Evolutionary conservation across 371 early-diverging fungal genomes (phyloP).

Genomic region (Apophysomyces sp.): DNA sequence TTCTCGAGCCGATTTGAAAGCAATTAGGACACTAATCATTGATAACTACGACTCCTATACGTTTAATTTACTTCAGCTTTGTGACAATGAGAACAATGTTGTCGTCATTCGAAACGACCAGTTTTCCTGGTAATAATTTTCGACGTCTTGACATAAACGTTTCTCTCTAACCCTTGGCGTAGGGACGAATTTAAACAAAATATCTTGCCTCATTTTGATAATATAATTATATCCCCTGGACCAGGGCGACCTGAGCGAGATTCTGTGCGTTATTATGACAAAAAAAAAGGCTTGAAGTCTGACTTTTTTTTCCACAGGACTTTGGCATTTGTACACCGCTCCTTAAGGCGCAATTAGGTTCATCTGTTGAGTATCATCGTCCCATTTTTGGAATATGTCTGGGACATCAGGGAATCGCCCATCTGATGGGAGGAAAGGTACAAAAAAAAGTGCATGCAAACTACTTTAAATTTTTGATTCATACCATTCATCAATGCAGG

Average conservation of each 20-base stretch:
- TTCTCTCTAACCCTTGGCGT: not conserved
- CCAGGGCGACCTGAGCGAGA: conserved; percentile 77
- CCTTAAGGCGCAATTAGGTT: conserved; percentile 51
- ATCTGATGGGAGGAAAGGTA: conserved; percentile 79
- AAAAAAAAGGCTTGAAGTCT: not conserved
- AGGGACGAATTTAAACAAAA: conserved; percentile 56
- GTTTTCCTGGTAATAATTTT: conserved; percentile 65
- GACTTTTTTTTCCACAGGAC: conserved; percentile 55
- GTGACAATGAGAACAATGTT: conserved; percentile 44
- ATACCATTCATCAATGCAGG: conserved; percentile 29
- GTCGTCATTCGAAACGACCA: conserved; percentile 93
- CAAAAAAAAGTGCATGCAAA: conserved; percentile 7
- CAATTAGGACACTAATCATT: conserved; percentile 65
- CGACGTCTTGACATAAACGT: not conserved
- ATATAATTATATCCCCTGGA: conserved; percentile 91
- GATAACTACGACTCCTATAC: conserved; percentile 98
- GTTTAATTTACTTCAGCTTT: conserved; percentile 85
- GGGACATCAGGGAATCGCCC: conserved; percentile 94
- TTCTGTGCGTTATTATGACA: conserved; percentile 13
- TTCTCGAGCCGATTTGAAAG: not conserved
- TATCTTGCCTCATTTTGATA: conserved; percentile 85
- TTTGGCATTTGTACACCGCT: conserved; percentile 81
- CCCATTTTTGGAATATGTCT: conserved; percentile 98
- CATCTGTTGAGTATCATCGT: conserved; percentile 19
- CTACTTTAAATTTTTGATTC: not conserved